Conservation (phyloP, 1,284 basidiomycete genomes). For the Cystobasidium pallidum region DNA sequence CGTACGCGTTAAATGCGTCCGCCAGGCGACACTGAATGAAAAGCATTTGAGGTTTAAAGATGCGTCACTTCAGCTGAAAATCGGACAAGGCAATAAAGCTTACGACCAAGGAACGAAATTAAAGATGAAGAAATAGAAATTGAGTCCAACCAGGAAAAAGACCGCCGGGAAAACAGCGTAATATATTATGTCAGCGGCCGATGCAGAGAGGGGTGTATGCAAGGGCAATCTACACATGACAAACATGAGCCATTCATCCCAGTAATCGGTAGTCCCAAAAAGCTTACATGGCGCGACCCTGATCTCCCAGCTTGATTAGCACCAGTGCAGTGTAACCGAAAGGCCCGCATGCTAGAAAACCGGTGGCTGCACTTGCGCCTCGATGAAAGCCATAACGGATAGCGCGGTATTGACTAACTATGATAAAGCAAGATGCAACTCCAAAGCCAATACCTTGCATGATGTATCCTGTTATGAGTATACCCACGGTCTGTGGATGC, state of each 20-base stretch:
- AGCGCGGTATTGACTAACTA: conserved; percentile 34
- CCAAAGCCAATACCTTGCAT: conserved; percentile 33
- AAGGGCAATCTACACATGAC: background rate
- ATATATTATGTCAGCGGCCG: conserved; percentile 23
- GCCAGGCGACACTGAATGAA: conserved; percentile 19
- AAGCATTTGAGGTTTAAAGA: background rate
- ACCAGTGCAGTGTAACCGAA: conserved; percentile 31
- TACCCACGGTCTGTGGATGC: conserved; percentile 12
- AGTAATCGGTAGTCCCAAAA: background rate
- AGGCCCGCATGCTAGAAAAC: conserved; percentile 28
- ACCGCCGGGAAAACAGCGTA: conserved; percentile 24
- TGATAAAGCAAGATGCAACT: conserved; percentile 28
- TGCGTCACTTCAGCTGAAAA: background rate
- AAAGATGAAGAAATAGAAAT: conserved; percentile 33
- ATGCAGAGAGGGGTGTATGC: conserved; percentile 11
- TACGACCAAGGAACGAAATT: conserved; percentile 27
- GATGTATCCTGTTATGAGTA: conserved; percentile 26
- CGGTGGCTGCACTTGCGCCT: conserved; percentile 31
- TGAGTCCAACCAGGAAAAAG: conserved; percentile 17
- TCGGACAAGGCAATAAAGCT: background rate
- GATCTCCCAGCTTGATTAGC: conserved; percentile 19
- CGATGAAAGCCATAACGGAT: conserved; percentile 34
- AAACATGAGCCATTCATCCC: background rate
- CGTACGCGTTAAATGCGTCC: conserved; percentile 16
- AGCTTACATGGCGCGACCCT: conserved; percentile 8